Evolutionary conservation across 106 monocot species (phyloP).

Genomic region (Dendrobium huoshanense): DNA sequence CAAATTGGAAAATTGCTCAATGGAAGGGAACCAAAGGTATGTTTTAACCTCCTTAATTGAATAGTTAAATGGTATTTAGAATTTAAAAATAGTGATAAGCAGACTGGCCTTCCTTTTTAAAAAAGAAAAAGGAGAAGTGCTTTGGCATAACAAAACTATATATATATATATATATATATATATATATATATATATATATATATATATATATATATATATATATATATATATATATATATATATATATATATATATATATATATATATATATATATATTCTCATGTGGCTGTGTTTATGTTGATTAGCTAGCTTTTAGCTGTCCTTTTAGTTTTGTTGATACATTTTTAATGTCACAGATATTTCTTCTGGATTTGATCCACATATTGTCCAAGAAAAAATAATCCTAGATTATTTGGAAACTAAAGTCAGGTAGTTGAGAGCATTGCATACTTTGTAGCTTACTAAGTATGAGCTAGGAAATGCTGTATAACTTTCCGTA

Average conservation of each 20-base stretch:
- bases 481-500: too few species aligned
- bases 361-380: too few species aligned
- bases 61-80: neutral
- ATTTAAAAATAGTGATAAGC: conserved; percentile 33
- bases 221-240: neutral
- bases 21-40: conserved; percentile 96
- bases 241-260: too few species aligned
- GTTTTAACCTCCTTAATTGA: neutral
- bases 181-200: too few species aligned
- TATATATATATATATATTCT: neutral
- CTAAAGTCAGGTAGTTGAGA: neutral
- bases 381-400: too few species aligned
- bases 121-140: neutral
- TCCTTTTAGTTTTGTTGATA: neutral
- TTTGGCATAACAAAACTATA: neutral
- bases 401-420: neutral
- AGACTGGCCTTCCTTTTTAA: neutral
- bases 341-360: too few species aligned
- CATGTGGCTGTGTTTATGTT: neutral
- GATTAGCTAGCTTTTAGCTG: too few species aligned
- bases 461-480: neutral
- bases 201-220: too few species aligned
- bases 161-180: neutral
- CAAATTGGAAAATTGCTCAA: conserved; percentile 95
- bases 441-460: neutral